These are phyloP conservation scores for Aspergillus glaucus DNA, from an alignment of 2,329 filamentous ascomycete genomes.

Conservation along the genomic window DNA sequence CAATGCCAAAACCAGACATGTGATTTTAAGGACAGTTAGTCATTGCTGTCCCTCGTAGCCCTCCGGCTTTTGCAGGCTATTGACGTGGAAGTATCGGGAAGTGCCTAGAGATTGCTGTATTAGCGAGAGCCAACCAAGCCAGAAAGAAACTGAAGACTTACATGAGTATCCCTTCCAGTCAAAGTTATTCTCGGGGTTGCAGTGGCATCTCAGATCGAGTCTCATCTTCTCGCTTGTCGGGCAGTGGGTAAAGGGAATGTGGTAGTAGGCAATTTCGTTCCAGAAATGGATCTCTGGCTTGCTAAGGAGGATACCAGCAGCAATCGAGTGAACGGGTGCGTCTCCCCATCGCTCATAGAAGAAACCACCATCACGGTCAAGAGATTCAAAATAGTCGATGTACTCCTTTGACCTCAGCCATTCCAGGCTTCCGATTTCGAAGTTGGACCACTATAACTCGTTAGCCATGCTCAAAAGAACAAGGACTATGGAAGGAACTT, in stretches of 20 bases:
- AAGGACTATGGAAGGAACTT: constrained; percentile 35
- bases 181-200: constrained; percentile 95
- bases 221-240: constrained; percentile 82
- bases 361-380: constrained; percentile 91
- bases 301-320: constrained; percentile 74
- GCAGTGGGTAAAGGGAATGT: constrained; percentile 96
- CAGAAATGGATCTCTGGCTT: constrained; percentile 98
- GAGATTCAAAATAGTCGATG: constrained; percentile 78
- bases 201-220: constrained; percentile 82
- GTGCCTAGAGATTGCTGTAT: constrained; percentile 55
- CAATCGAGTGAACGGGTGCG: constrained; percentile 96
- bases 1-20: too few species aligned
- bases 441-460: constrained; percentile 81
- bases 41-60: constrained; percentile 70
- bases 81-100: constrained; percentile 76
- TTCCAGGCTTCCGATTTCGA: constrained; percentile 88
- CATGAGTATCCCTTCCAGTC: constrained; percentile 99
- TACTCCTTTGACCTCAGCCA: constrained; percentile 90
- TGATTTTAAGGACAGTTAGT: constrained; percentile 19
- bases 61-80: constrained; percentile 71
- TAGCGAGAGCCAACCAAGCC: not conserved
- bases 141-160: constrained; percentile 43
- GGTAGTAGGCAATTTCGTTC: constrained; percentile 97
- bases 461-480: constrained; percentile 5
- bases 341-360: constrained; percentile 99